Conservation (phyloP, 2,329 filamentous ascomycete species). For the Talaromyces pinophilus region DNA sequence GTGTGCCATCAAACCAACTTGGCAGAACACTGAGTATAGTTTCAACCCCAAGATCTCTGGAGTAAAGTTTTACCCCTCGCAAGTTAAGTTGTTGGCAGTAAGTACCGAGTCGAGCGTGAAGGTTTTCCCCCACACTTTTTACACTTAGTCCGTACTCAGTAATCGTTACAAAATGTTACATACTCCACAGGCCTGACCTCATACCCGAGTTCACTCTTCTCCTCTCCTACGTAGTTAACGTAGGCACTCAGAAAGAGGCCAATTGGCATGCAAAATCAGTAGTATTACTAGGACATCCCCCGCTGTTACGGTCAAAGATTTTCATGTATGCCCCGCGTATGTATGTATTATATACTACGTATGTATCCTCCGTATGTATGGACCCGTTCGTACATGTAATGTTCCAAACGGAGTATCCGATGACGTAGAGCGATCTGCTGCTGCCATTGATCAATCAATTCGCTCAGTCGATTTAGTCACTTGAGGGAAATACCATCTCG, state of each 20-base stretch:
- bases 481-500: not conserved
- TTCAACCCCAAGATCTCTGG: not conserved
- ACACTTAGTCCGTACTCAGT: not conserved
- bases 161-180: not conserved
- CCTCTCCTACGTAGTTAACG: not conserved
- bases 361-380: not conserved
- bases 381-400: not conserved
- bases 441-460: constrained; percentile 13
- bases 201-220: not conserved
- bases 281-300: not conserved
- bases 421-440: constrained; percentile 2
- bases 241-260: not conserved
- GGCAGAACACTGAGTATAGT: not conserved
- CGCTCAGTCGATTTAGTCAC: not conserved
- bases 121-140: constrained; percentile 6
- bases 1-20: constrained; percentile 8
- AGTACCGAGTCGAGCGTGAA: not conserved
- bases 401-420: constrained; percentile 1
- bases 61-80: constrained; percentile 10
- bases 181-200: constrained; percentile 10
- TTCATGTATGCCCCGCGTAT: not conserved
- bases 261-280: not conserved
- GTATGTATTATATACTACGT: not conserved
- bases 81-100: not conserved
- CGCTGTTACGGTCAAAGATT: not conserved